Conservation (phyloP, 345 rosid species). For the Hirschfeldia incana region DNA sequence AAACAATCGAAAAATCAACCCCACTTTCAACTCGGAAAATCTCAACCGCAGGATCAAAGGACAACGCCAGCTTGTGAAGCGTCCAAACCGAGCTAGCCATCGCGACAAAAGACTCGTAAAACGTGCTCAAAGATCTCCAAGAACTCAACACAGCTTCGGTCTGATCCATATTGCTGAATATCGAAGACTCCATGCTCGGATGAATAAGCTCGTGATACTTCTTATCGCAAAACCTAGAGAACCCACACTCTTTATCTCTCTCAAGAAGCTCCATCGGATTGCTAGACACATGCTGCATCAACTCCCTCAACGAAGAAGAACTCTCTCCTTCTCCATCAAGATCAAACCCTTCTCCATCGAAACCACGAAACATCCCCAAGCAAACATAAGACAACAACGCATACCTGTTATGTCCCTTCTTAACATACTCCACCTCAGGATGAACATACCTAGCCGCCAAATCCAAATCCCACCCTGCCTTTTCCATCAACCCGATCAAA, state of each 20-base stretch:
- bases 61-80: conserved; percentile 77
- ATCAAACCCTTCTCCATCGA: conserved; percentile 39
- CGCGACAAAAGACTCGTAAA: conserved; percentile 73
- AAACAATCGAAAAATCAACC: conserved; percentile 69
- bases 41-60: conserved; percentile 81
- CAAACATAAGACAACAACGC: conserved; percentile 80
- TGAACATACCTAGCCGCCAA: conserved; percentile 72
- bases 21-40: conserved; percentile 88
- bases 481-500: conserved; percentile 75
- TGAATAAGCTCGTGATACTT: conserved; percentile 87
- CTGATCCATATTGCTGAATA: conserved; percentile 68
- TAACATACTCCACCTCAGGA: conserved; percentile 57
- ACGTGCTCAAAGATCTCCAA: conserved; percentile 72
- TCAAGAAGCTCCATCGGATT: conserved; percentile 79
- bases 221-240: conserved; percentile 78
- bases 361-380: conserved; percentile 78
- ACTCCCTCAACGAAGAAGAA: conserved; percentile 43
- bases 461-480: conserved; percentile 91
- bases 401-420: conserved; percentile 60
- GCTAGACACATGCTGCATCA: conserved; percentile 77
- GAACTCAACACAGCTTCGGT: conserved; percentile 74
- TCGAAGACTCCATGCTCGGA: conserved; percentile 83
- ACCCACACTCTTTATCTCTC: conserved; percentile 62
- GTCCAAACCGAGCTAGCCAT: conserved; percentile 90
- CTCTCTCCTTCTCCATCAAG: conserved; percentile 4